These are phyloP conservation scores for Cyberlindnera meyerae DNA, from an alignment of 805 yeast species.

Conservation along the genomic window DNA sequence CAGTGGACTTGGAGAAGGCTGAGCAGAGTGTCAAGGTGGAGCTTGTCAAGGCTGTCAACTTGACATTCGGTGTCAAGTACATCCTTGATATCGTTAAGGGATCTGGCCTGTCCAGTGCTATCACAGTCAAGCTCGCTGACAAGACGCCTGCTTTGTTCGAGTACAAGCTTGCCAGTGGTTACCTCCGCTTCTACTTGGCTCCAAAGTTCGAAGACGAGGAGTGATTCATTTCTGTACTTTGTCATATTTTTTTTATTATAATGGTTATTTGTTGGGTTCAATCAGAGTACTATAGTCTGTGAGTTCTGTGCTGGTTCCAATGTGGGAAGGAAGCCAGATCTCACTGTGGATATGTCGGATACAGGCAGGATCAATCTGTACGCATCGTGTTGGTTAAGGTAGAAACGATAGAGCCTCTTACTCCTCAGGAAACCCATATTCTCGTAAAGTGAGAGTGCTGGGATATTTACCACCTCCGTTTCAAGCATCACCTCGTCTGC, in stretches of 20 bases:
- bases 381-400: constrained; percentile 90
- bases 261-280: too few species aligned
- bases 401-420: constrained; percentile 79
- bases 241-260: not conserved
- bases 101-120: constrained; percentile 66
- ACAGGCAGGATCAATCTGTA: constrained; percentile 80
- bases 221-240: constrained; percentile 1
- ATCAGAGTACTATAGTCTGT: not conserved
- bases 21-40: constrained; percentile 71
- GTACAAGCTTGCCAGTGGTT: constrained; percentile 86
- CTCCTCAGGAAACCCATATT: constrained; percentile 70
- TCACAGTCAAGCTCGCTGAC: constrained; percentile 81
- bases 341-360: constrained; percentile 47
- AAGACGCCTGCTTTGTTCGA: constrained; percentile 93
- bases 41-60: constrained; percentile 79
- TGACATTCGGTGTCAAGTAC: constrained; percentile 89
- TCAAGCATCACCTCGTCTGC: constrained; percentile 93
- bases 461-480: constrained; percentile 77
- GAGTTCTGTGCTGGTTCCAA: constrained; percentile 8
- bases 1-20: constrained; percentile 73
- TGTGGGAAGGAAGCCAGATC: constrained; percentile 49
- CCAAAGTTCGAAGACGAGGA: constrained; percentile 96
- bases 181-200: constrained; percentile 91
- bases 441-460: constrained; percentile 68
- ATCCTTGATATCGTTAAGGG: constrained; percentile 90